Conservation (phyloP, 768 basidiomycete species). For the Macrolepiota fuliginosa region DNA sequence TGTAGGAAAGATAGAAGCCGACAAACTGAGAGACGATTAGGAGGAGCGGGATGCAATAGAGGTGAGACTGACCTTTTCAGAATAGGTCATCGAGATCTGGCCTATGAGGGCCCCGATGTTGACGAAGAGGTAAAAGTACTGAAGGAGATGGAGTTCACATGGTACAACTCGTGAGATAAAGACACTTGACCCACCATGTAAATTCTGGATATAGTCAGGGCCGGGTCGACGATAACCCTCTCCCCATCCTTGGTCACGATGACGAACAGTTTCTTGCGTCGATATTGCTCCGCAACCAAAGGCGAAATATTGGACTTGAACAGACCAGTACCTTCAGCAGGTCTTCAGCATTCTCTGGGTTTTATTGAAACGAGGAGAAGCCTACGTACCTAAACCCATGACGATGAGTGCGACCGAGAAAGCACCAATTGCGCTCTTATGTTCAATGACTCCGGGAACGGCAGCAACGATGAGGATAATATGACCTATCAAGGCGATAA, state of each 20-base stretch:
- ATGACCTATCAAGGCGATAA: conserved; percentile 58
- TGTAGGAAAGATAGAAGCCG: conserved; percentile 66
- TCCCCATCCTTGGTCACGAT: conserved; percentile 52
- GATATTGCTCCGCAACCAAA: conserved; percentile 76
- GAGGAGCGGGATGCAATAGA: neutral
- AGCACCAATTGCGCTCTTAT: conserved; percentile 44
- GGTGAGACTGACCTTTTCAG: conserved; percentile 47
- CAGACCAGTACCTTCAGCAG: conserved; percentile 50
- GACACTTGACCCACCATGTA: conserved; percentile 57
- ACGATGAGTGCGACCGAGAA: conserved; percentile 62
- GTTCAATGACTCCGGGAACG: conserved; percentile 63
- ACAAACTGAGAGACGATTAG: conserved; percentile 40
- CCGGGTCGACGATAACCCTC: conserved; percentile 73
- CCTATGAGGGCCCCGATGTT: conserved; percentile 71
- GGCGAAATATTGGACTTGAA: conserved; percentile 82
- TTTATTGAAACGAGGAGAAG: neutral
- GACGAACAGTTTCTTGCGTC: conserved; percentile 51
- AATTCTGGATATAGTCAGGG: conserved; percentile 62
- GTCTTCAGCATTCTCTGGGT: conserved; percentile 14
- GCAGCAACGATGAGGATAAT: conserved; percentile 65
- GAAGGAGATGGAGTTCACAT: neutral
- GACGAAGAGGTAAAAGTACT: conserved; percentile 74
- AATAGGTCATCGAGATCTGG: conserved; percentile 67
- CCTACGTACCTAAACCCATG: conserved; percentile 42
- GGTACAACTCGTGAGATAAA: neutral